phyloP scores from a whole-genome alignment of 495 filamentous ascomycete genomes.

The Amphirosellinia nigrospora region DNA sequence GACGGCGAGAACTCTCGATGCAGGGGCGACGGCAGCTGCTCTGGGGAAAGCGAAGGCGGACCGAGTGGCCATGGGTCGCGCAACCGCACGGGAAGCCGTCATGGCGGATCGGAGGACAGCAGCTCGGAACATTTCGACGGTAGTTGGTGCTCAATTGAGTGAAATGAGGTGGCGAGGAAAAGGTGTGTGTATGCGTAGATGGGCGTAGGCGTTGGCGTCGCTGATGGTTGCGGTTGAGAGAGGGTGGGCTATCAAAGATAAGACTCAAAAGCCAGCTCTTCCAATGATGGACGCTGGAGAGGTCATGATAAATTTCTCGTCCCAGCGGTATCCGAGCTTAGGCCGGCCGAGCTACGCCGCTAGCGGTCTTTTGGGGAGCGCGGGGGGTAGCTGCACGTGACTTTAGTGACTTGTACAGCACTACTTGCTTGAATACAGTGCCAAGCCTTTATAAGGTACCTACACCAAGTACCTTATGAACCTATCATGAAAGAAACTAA shows the following conservation, averaged over 20 bases:
- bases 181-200: background rate
- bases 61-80: slow-evolving; percentile 64
- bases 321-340: slow-evolving; percentile 21
- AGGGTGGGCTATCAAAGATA: background rate
- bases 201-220: slow-evolving; percentile 24
- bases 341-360: slow-evolving; percentile 12
- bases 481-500: background rate
- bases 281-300: slow-evolving; percentile 27
- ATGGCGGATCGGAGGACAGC: slow-evolving; percentile 72
- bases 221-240: slow-evolving; percentile 5
- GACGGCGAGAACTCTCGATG: slow-evolving; percentile 57
- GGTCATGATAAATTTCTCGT: slow-evolving; percentile 55
- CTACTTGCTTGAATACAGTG: background rate
- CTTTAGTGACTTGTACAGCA: background rate
- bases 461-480: background rate
- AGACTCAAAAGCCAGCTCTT: slow-evolving; percentile 19
- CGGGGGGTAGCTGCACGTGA: slow-evolving; percentile 28
- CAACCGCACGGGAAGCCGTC: slow-evolving; percentile 56
- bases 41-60: slow-evolving; percentile 53
- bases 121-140: slow-evolving; percentile 80
- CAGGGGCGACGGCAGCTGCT: slow-evolving; percentile 61
- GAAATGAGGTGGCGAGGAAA: background rate
- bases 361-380: slow-evolving; percentile 23
- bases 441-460: no score
- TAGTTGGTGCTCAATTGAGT: slow-evolving; percentile 34